Evolutionary conservation across 169 alveolate species (phyloP).

Genomic region (Plasmodium sp.): DNA sequence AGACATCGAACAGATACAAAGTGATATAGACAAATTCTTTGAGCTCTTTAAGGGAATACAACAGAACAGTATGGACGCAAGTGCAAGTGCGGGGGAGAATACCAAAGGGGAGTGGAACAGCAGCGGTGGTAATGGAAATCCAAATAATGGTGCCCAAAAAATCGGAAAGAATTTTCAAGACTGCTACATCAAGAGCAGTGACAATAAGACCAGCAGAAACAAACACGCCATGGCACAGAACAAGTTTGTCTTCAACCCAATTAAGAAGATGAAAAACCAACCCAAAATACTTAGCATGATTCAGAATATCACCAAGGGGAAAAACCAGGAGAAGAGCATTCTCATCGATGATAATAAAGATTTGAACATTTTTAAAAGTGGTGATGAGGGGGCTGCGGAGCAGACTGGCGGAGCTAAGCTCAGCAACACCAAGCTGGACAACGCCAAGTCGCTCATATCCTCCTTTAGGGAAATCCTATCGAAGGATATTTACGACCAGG

Average conservation of each 20-base stretch:
- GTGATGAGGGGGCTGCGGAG: background rate
- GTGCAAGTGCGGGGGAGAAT: background rate
- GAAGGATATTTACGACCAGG: constrained; percentile 19
- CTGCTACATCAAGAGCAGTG: constrained; percentile 26
- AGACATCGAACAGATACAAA: constrained; percentile 70
- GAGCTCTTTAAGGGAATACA: constrained; percentile 61
- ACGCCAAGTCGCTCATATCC: constrained; percentile 37
- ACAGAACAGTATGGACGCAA: background rate
- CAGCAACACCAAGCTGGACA: background rate
- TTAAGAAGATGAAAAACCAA: constrained; percentile 57
- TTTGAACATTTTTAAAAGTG: background rate
- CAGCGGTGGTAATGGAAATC: background rate
- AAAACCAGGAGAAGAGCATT: constrained; percentile 36
- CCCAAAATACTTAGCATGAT: constrained; percentile 72
- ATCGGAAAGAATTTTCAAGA: constrained; percentile 74
- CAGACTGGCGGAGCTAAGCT: background rate
- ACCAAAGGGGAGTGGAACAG: background rate
- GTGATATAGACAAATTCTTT: constrained; percentile 72
- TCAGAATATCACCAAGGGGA: constrained; percentile 72
- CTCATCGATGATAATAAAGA: constrained; percentile 16
- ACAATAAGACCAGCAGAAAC: constrained; percentile 1
- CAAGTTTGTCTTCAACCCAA: constrained; percentile 51
- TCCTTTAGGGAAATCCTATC: constrained; percentile 37
- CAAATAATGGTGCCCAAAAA: background rate
- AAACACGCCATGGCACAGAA: constrained; percentile 25